A percentile compares a stretch with the other conserved stretches of the same genome.
Evolutionary conservation across 1,139 yeast genomes (phyloP).

Genomic region (Yamadazyma atlantica): DNA sequence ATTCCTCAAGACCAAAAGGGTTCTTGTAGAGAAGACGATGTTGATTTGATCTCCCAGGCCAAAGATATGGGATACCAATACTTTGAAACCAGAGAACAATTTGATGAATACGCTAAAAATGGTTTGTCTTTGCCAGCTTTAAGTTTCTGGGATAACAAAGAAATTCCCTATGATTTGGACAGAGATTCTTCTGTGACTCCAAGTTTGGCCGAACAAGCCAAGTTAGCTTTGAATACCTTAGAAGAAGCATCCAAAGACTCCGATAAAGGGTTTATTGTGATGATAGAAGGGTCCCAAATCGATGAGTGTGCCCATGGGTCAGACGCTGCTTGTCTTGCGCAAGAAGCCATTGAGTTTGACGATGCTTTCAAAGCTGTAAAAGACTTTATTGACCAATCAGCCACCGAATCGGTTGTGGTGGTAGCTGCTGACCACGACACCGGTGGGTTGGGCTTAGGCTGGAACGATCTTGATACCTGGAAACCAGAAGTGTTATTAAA

Average conservation of each 20-base stretch:
- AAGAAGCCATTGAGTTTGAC: conserved; percentile 58
- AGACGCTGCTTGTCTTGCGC: conserved; percentile 55
- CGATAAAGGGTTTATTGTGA: conserved; percentile 79
- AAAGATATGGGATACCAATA: conserved; percentile 62
- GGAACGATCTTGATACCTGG: conserved; percentile 69
- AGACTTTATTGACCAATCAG: conserved; percentile 63
- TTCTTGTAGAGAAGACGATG: conserved; percentile 74
- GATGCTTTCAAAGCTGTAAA: conserved; percentile 69
- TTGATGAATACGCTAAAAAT: conserved; percentile 55
- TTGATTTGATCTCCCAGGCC: conserved; percentile 65
- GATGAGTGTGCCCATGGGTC: conserved; percentile 92
- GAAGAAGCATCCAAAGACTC: conserved; percentile 62
- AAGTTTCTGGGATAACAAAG: conserved; percentile 66
- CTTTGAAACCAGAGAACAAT: conserved; percentile 55
- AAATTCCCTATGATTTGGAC: conserved; percentile 81
- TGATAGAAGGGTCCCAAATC: conserved; percentile 86
- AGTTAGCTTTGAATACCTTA: conserved; percentile 67
- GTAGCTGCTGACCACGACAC: conserved; percentile 92
- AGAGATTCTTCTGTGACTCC: conserved; percentile 59
- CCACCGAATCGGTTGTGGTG: conserved; percentile 70
- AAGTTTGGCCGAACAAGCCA: conserved; percentile 69
- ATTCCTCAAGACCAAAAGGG: conserved; percentile 42
- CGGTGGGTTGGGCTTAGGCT: conserved; percentile 75
- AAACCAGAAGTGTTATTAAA: conserved; percentile 67
- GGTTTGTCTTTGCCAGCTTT: conserved; percentile 59